These are phyloP conservation scores for Metarhizium guizhouense DNA, from an alignment of 2,329 filamentous ascomycete species.

Conservation along the genomic window DNA sequence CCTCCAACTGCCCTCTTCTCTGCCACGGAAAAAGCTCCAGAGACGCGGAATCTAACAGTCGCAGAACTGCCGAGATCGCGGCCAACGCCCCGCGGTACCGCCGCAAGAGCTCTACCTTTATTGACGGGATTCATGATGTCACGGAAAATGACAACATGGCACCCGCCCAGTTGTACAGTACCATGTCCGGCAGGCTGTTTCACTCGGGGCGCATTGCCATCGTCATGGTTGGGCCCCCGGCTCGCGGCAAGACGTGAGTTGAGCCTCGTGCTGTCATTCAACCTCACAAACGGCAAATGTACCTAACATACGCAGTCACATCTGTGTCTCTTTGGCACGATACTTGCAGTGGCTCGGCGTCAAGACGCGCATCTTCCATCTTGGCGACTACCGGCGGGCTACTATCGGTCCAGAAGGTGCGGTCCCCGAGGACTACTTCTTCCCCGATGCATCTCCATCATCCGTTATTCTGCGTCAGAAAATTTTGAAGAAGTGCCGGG, in stretches of 20 bases:
- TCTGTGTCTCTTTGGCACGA: slow-evolving; percentile 87
- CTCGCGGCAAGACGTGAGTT: slow-evolving; percentile 83
- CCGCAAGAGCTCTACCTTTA: slow-evolving; percentile 89
- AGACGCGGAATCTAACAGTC: background rate
- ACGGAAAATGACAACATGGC: slow-evolving; percentile 75
- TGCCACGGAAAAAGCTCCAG: background rate
- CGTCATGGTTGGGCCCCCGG: slow-evolving; percentile 90
- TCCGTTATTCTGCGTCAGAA: slow-evolving; percentile 94
- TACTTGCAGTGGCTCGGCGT: slow-evolving; percentile 97
- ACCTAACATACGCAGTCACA: slow-evolving; percentile 51
- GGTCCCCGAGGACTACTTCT: slow-evolving; percentile 96
- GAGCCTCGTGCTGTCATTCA: background rate
- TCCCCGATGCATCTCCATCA: slow-evolving; percentile 82
- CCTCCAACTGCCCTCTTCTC: background rate
- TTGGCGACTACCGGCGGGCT: slow-evolving; percentile 91
- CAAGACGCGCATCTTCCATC: slow-evolving; percentile 94
- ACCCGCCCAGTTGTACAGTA: slow-evolving; percentile 94
- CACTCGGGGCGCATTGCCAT: slow-evolving; percentile 97
- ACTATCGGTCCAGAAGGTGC: slow-evolving; percentile 76
- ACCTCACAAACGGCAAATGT: slow-evolving; percentile 1
- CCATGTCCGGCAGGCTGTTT: slow-evolving; percentile 92
- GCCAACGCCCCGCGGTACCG: slow-evolving; percentile 84
- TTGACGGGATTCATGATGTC: slow-evolving; percentile 94
- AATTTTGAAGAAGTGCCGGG: slow-evolving; percentile 92
- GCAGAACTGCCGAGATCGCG: slow-evolving; percentile 81